These are phyloP conservation scores for Crithidia fasciculata DNA, from an alignment of 208 protist species.

Conservation along the genomic window DNA sequence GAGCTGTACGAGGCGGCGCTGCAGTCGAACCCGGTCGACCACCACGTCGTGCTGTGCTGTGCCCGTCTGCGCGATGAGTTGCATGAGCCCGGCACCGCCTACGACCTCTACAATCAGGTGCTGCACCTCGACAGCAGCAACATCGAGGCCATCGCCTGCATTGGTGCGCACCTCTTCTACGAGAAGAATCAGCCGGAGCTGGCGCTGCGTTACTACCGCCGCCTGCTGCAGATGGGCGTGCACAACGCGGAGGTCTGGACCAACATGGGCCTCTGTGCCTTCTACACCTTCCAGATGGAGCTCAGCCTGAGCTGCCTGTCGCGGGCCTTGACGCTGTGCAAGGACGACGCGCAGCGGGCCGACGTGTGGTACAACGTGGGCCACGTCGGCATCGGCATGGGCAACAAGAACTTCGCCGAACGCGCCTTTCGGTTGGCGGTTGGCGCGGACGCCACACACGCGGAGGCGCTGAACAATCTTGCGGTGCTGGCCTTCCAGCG, in stretches of 20 bases:
- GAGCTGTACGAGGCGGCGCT: conserved; percentile 84
- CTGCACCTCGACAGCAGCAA: conserved; percentile 90
- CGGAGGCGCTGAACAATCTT: conserved; percentile 95
- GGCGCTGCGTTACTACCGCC: conserved; percentile 92
- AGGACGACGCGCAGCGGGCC: conserved; percentile 68
- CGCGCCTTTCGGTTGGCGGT: conserved; percentile 93
- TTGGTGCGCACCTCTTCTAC: conserved; percentile 95
- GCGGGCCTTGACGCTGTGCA: conserved; percentile 72
- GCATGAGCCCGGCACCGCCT: conserved; percentile 82
- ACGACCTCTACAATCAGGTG: conserved; percentile 84
- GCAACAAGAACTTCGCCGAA: conserved; percentile 90
- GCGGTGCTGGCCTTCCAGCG: conserved; percentile 73
- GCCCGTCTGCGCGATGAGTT: conserved; percentile 93
- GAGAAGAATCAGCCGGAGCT: conserved; percentile 94
- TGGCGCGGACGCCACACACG: conserved; percentile 85
- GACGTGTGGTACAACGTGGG: conserved; percentile 97
- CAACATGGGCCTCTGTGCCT: conserved; percentile 96
- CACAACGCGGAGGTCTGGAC: conserved; percentile 94
- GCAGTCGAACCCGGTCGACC: conserved; percentile 88
- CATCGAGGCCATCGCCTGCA: conserved; percentile 94
- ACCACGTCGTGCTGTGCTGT: conserved; percentile 83
- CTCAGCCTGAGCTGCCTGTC: conserved; percentile 94
- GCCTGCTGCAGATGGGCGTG: conserved; percentile 95
- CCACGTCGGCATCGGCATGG: conserved; percentile 93
- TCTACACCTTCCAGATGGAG: conserved; percentile 94